phyloP scores from a whole-genome alignment of 208 protist species.

The Acanthamoeba triangularis region DNA sequence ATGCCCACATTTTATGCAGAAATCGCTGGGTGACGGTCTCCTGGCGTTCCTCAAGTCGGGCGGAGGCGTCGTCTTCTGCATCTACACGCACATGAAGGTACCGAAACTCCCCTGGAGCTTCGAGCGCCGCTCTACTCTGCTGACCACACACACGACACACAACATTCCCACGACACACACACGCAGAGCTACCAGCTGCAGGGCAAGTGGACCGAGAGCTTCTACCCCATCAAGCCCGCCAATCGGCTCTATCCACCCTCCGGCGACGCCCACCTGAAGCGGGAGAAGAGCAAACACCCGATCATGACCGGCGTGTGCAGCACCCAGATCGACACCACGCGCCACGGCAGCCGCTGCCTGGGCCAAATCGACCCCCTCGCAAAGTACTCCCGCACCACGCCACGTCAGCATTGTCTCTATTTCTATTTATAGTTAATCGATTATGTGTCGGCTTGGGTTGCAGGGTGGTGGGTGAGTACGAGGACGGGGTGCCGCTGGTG shows the following conservation, averaged over 20 bases:
- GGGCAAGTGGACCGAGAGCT: conserved; percentile 48
- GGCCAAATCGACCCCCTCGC: neutral
- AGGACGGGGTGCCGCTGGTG: conserved; percentile 2
- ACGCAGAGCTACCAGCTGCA: conserved; percentile 23
- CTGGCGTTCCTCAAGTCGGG: neutral
- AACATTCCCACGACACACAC: too few relatives aligned
- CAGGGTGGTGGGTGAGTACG: neutral
- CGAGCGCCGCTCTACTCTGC: too few relatives aligned
- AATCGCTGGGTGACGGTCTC: neutral
- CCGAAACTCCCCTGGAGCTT: too few relatives aligned
- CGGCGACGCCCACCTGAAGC: neutral
- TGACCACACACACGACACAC: too few relatives aligned
- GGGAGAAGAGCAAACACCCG: neutral
- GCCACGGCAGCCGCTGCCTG: conserved; percentile 2
- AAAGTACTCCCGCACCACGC: too few relatives aligned
- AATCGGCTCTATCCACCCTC: neutral
- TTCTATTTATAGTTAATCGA: too few relatives aligned
- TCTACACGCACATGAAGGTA: conserved; percentile 66
- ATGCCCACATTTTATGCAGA: too few relatives aligned
- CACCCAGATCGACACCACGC: neutral
- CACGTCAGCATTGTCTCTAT: too few relatives aligned
- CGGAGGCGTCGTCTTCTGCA: conserved; percentile 26
- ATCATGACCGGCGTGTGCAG: neutral
- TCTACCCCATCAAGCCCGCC: conserved; percentile 38
- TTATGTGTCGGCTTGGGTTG: neutral